These are phyloP conservation scores for Pharus latifolius DNA, from an alignment of 176 grass and related monocot genomes.

Conservation along the genomic window DNA sequence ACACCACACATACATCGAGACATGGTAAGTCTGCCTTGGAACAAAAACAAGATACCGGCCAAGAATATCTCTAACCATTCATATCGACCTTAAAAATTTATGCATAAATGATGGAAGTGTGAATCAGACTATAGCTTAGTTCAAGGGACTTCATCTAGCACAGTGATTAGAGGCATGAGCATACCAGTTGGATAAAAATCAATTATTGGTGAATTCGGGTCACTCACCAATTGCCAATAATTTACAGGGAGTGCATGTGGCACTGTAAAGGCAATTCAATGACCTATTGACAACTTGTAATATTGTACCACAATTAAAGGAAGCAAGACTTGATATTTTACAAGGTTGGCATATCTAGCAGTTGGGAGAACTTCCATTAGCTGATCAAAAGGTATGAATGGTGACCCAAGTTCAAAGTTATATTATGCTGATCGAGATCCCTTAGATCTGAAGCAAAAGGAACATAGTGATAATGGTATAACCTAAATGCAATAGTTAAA, in stretches of 20 bases:
- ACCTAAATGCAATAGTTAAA: slow-evolving; percentile 14
- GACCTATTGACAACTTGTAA: neutral
- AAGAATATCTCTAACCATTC: slow-evolving; percentile 53
- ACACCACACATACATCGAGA: no score
- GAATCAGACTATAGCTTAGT: neutral
- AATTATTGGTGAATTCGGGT: slow-evolving; percentile 35
- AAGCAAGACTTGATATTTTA: neutral
- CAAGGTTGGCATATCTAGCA: slow-evolving; percentile 30
- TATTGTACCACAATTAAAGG: no score
- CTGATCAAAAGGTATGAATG: slow-evolving; percentile 58
- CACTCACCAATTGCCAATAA: slow-evolving; percentile 38
- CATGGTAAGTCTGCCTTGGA: no score
- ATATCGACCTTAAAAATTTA: slow-evolving; percentile 64
- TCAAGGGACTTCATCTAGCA: no score
- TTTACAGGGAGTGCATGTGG: slow-evolving; percentile 42
- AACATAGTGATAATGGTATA: slow-evolving; percentile 63
- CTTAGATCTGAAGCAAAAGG: slow-evolving; percentile 56
- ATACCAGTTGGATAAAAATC: slow-evolving; percentile 60
- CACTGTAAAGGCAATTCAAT: slow-evolving; percentile 14
- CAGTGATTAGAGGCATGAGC: neutral
- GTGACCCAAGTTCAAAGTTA: slow-evolving; percentile 31
- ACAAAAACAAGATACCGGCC: slow-evolving; percentile 31
- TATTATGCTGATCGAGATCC: slow-evolving; percentile 26
- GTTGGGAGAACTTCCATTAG: slow-evolving; percentile 54
- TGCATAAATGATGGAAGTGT: neutral